Conservation (phyloP, 768 basidiomycete genomes). For the Trametes cubensis region DNA sequence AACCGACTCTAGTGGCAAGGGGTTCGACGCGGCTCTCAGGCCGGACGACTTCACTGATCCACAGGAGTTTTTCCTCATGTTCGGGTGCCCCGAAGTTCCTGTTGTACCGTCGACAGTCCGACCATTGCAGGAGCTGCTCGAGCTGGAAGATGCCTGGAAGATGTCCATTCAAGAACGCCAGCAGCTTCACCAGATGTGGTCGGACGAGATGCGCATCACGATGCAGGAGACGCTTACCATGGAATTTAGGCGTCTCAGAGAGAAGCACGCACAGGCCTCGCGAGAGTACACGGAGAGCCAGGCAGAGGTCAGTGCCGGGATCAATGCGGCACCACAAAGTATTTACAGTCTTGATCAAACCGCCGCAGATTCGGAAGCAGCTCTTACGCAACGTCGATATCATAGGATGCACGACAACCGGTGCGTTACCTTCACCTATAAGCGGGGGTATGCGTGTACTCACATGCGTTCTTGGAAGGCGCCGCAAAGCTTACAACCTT, state of each 20-base stretch:
- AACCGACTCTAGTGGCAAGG: too few species aligned
- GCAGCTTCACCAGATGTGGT: constrained; percentile 50
- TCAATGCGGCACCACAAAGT: too few species aligned
- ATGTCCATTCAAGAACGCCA: constrained; percentile 55
- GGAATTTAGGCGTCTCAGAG: constrained; percentile 49
- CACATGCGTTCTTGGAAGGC: constrained; percentile 39
- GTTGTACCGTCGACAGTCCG: constrained; percentile 41
- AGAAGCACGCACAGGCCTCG: constrained; percentile 44
- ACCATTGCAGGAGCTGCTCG: constrained; percentile 42
- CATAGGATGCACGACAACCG: constrained; percentile 78
- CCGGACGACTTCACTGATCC: constrained; percentile 16
- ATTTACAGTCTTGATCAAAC: too few species aligned
- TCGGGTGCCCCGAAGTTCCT: constrained; percentile 43
- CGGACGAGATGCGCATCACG: constrained; percentile 40
- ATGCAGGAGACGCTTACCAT: constrained; percentile 35
- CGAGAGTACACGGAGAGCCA: constrained; percentile 41
- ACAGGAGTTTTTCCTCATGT: constrained; percentile 35
- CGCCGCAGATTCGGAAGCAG: constrained; percentile 53
- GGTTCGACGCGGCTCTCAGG: neutral
- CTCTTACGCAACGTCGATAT: constrained; percentile 59
- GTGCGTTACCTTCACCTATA: constrained; percentile 35
- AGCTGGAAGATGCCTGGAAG: constrained; percentile 50
- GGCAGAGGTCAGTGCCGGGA: constrained; percentile 50
- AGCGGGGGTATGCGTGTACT: too few species aligned
- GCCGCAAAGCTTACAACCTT: constrained; percentile 67